A percentile compares a stretch with the other conserved stretches of the same genome.
Evolutionary conservation across 2,329 filamentous ascomycete species (phyloP).

Genomic region (Penicillium nordicum): DNA sequence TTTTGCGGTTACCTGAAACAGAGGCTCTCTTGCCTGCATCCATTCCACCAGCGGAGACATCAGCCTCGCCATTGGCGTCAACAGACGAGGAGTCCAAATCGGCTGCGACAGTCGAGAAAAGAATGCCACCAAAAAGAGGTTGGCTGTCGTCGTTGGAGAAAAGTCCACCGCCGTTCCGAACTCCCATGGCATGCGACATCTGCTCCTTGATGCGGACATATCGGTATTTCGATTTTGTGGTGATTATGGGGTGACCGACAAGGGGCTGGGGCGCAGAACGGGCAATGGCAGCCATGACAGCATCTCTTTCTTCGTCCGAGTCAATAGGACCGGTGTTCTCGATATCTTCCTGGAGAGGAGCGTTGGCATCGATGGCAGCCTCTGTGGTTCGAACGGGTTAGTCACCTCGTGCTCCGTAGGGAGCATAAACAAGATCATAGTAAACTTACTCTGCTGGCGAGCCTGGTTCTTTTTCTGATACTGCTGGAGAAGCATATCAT

Average conservation of each 20-base stretch:
- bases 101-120: constrained; percentile 35
- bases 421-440: not conserved
- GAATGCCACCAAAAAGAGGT: constrained; percentile 28
- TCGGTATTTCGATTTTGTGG: constrained; percentile 54
- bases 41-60: constrained; percentile 14
- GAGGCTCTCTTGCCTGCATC: constrained; percentile 26
- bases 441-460: constrained; percentile 81
- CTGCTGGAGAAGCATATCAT: constrained; percentile 83
- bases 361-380: constrained; percentile 90
- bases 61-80: constrained; percentile 20
- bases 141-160: constrained; percentile 41
- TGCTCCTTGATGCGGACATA: constrained; percentile 63
- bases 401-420: constrained; percentile 21
- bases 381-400: constrained; percentile 53
- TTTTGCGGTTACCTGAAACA: constrained; percentile 17
- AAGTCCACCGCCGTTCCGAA: constrained; percentile 45
- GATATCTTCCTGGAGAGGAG: constrained; percentile 80
- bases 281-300: constrained; percentile 76
- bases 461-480: constrained; percentile 99
- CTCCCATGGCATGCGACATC: constrained; percentile 57
- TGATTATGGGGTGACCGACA: constrained; percentile 58
- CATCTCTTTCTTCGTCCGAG: constrained; percentile 88
- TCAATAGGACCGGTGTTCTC: constrained; percentile 80
- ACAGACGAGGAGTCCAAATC: constrained; percentile 19
- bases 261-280: constrained; percentile 76